These are phyloP conservation scores for Phalaenopsis equestris DNA, from an alignment of 106 monocot genomes.

Conservation along the genomic window DNA sequence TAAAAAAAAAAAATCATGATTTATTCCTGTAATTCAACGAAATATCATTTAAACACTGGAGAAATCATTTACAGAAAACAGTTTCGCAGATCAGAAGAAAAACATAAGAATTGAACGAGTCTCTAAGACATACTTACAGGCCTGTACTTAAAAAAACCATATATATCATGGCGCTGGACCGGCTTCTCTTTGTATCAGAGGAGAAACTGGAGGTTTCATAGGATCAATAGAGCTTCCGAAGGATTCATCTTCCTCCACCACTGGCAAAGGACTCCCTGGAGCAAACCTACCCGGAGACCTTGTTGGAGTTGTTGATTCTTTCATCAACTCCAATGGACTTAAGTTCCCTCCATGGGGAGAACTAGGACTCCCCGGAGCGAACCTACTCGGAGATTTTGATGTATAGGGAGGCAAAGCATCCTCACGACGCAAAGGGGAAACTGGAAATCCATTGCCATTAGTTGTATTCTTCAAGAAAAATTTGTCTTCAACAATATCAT, in stretches of 20 bases:
- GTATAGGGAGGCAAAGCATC: constrained; percentile 20
- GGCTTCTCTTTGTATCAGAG: constrained; percentile 22
- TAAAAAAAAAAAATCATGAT: no score
- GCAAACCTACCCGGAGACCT: constrained; percentile 17
- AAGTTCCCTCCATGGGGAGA: constrained; percentile 5
- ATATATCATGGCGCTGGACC: background rate
- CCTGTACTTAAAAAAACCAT: background rate
- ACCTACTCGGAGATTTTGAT: constrained; percentile 14
- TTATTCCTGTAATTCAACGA: no score
- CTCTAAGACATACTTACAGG: background rate
- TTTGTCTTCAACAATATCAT: constrained; percentile 39
- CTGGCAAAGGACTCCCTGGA: constrained; percentile 22
- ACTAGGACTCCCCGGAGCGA: background rate
- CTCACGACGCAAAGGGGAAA: constrained; percentile 31
- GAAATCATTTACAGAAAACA: background rate
- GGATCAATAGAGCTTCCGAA: background rate
- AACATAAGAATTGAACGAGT: background rate
- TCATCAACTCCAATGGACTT: background rate
- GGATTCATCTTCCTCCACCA: constrained; percentile 8
- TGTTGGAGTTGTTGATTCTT: constrained; percentile 15
- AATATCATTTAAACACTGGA: background rate
- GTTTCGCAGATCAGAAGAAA: background rate
- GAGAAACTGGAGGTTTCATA: constrained; percentile 25
- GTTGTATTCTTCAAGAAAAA: constrained; percentile 13
- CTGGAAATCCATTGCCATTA: background rate